Conservation (phyloP, 208 protist genomes). For the Wallacemonas collosoma region DNA sequence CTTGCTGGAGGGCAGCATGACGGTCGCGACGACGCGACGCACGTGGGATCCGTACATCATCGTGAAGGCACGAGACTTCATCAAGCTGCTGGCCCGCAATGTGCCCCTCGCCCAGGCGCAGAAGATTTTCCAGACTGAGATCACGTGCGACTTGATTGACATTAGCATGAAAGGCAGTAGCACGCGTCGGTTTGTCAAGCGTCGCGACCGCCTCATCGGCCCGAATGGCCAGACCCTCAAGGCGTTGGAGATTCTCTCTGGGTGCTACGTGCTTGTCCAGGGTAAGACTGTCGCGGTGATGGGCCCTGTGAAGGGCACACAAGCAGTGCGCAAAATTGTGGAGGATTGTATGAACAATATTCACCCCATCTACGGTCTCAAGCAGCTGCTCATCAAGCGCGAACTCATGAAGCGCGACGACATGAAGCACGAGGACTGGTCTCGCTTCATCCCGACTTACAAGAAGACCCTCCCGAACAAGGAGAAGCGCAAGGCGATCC, state of each 20-base stretch:
- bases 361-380: constrained; percentile 99
- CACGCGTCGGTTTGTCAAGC: constrained; percentile 98
- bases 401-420: constrained; percentile 97
- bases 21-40: constrained; percentile 97
- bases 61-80: constrained; percentile 98
- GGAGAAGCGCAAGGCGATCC: constrained; percentile 87
- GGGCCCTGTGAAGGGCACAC: constrained; percentile 96
- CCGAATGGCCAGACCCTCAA: constrained; percentile 98
- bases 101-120: constrained; percentile 97
- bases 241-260: constrained; percentile 98
- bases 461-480: constrained; percentile 90
- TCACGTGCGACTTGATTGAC: constrained; percentile 99
- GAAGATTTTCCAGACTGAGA: constrained; percentile 97
- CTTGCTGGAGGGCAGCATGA: constrained; percentile 97
- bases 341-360: constrained; percentile 99
- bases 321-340: constrained; percentile 97
- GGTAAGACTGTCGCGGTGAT: constrained; percentile 98
- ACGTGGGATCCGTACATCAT: constrained; percentile 99
- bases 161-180: constrained; percentile 96
- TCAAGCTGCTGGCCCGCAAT: constrained; percentile 97
- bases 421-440: constrained; percentile 98
- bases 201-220: constrained; percentile 98
- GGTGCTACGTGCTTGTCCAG: constrained; percentile 99
- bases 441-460: constrained; percentile 98
- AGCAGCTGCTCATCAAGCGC: constrained; percentile 99